phyloP scores from a whole-genome alignment of 306 rosid genomes.

The Amphicarpaea edgeworthii region DNA sequence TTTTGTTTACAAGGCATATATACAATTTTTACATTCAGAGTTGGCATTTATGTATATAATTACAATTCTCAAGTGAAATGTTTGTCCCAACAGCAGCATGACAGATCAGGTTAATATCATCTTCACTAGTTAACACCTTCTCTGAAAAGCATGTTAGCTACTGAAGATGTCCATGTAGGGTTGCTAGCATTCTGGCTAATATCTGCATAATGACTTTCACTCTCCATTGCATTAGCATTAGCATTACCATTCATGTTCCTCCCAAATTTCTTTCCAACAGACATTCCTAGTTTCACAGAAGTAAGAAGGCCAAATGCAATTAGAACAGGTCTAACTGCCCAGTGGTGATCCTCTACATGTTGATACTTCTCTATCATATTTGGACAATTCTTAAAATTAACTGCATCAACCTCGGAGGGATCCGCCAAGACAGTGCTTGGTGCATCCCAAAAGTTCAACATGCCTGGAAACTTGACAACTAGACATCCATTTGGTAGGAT shows the following conservation, averaged over 20 bases:
- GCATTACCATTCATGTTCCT: constrained; percentile 57
- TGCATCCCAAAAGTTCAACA: constrained; percentile 63
- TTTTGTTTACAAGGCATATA: constrained; percentile 28
- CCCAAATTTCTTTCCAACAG: constrained; percentile 63
- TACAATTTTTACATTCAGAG: constrained; percentile 50
- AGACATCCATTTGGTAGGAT: constrained; percentile 90
- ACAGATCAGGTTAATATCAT: constrained; percentile 16
- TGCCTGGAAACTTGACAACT: constrained; percentile 82
- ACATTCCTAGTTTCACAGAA: constrained; percentile 69
- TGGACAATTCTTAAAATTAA: constrained; percentile 67
- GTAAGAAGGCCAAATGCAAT: constrained; percentile 74
- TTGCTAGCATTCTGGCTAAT: constrained; percentile 59
- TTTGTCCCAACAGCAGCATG: background rate
- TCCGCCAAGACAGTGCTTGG: constrained; percentile 69
- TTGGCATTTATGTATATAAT: constrained; percentile 26
- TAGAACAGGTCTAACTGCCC: constrained; percentile 86
- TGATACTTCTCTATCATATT: constrained; percentile 82
- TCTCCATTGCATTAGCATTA: constrained; percentile 49
- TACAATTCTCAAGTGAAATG: background rate
- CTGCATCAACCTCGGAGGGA: constrained; percentile 86
- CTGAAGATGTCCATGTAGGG: constrained; percentile 81
- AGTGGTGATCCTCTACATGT: constrained; percentile 91
- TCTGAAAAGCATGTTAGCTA: constrained; percentile 73
- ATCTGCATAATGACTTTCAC: constrained; percentile 54
- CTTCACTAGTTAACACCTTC: constrained; percentile 68